Evolutionary conservation across 139 green algal genomes (phyloP).

Genomic region (Picochlorum sp.): DNA sequence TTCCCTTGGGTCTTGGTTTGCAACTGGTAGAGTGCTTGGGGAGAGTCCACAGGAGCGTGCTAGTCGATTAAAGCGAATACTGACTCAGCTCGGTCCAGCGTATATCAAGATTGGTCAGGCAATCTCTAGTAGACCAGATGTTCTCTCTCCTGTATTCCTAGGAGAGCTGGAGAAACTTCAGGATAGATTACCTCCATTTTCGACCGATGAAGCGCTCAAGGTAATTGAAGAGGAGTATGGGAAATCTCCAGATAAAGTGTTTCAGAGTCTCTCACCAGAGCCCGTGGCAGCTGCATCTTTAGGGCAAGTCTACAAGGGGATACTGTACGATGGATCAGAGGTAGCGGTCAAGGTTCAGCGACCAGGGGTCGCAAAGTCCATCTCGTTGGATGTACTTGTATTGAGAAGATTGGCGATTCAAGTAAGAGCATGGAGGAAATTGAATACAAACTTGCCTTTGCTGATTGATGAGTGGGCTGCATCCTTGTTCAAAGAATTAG

Average conservation of each 20-base stretch:
- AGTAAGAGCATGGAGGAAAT: conserved; percentile 25
- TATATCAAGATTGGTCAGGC: conserved; percentile 86
- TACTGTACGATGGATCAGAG: conserved; percentile 26
- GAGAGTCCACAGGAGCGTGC: conserved; percentile 10
- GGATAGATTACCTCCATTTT: conserved; percentile 77
- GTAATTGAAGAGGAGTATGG: conserved; percentile 62
- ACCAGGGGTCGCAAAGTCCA: conserved; percentile 62
- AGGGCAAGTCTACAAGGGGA: conserved; percentile 59
- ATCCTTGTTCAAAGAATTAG: conserved; percentile 72
- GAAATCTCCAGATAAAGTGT: conserved; percentile 38
- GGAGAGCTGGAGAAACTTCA: conserved; percentile 67
- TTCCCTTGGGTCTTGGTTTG: conserved; percentile 12
- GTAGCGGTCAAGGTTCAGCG: conserved; percentile 84
- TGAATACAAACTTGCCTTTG: conserved; percentile 77
- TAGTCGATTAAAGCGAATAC: conserved; percentile 35
- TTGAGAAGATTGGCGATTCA: conserved; percentile 37
- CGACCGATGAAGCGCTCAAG: conserved; percentile 31
- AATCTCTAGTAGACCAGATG: conserved; percentile 50
- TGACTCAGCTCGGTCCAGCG: conserved; percentile 66
- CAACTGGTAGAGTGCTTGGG: conserved; percentile 11
- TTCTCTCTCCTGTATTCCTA: conserved; percentile 69
- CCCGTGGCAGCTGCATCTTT: conserved; percentile 76
- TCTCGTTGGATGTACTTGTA: conserved; percentile 77
- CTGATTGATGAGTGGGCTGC: conserved; percentile 86
- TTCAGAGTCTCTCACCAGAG: conserved; percentile 44